Evolutionary conservation across 2,329 filamentous ascomycete species (phyloP), one percentile per base, ranked within the genome.

Genomic region (Shiraia bambusicola): DNA sequence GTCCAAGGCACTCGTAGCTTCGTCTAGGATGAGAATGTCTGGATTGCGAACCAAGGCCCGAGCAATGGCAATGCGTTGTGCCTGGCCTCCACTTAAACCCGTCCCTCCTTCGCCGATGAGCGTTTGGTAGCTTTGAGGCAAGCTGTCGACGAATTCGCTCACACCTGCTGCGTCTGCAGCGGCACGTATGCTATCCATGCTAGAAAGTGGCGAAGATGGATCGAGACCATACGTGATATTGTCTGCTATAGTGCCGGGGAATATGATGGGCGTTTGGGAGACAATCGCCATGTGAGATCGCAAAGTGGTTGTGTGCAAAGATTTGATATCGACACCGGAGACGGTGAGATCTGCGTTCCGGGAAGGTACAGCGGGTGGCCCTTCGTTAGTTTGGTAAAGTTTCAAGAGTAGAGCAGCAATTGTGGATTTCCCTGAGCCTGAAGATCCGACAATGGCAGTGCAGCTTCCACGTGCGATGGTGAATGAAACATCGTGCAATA

Each of bases 341-440:
- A 89, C 82, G 2, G 75, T 79, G 2, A 89, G 67, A 0, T 77
- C 67, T 10, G 42, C 32, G 3, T 26, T 25, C 12, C 25, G 58
- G 2, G 14, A 27, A 8, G 39, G 35, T n/a, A 13, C 25, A 5
- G 42, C 17, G 14, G 30, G 28, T 6, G 34, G 15, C 25, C 28
- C 35, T 0, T 19, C 25, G n/a, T 44, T 42, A 2, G 67, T 52
- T 38, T 73, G 66, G 58, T 93, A 89, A 0, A 96, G 74, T 1
- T 85, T 81, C 3, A 94, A 71, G 0, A 97, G 73, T 0, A 97
- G 71, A 0, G 86, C 80, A 0, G 86, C 78, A 26, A 96, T 76
- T 0, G 92, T 96, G 11, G 86, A 91, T 70, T 98, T 97, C 1
- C 93, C 92, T n/a, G 86, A 88, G 0, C 93, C 92, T 0, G 90